Conservation (phyloP, 495 filamentous ascomycete genomes). For the Penicillium maclennaniae region DNA sequence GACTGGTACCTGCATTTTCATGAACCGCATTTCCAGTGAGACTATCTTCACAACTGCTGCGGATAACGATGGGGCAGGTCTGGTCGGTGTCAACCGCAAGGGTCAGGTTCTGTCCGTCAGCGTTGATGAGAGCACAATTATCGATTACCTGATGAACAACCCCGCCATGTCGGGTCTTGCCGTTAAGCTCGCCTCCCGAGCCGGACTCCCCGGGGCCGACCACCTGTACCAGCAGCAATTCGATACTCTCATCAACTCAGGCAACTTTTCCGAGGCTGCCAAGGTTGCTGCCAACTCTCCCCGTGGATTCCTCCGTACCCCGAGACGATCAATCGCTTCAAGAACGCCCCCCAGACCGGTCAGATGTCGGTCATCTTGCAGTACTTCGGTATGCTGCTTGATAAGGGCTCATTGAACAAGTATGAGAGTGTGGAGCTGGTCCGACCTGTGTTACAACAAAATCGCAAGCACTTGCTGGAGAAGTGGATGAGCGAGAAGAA, state of each 20-base stretch:
- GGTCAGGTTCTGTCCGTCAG: constrained; percentile 92
- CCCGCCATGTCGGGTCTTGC: constrained; percentile 87
- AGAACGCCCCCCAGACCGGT: constrained; percentile 67
- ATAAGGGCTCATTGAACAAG: constrained; percentile 89
- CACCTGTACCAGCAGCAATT: constrained; percentile 92
- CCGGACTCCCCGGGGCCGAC: constrained; percentile 90
- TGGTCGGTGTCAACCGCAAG: constrained; percentile 95
- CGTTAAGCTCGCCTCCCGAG: constrained; percentile 91
- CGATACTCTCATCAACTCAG: constrained; percentile 70
- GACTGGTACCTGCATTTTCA: constrained; percentile 95
- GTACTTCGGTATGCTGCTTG: constrained; percentile 95
- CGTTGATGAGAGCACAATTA: constrained; percentile 84
- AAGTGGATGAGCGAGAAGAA: constrained; percentile 98
- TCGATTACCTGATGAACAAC: constrained; percentile 92
- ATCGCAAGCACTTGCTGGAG: constrained; percentile 90
- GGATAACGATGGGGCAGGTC: constrained; percentile 78
- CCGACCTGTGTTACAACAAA: constrained; percentile 84
- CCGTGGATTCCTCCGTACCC: constrained; percentile 88
- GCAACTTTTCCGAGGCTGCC: constrained; percentile 81
- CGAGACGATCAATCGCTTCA: constrained; percentile 92
- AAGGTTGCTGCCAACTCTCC: constrained; percentile 96
- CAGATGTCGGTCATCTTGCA: constrained; percentile 91
- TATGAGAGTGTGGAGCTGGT: constrained; percentile 93
- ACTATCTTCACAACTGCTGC: constrained; percentile 93
- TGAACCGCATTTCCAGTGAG: constrained; percentile 99